Conservation (phyloP, 2,329 filamentous ascomycete species). For the Nannizziopsis barbatae region DNA sequence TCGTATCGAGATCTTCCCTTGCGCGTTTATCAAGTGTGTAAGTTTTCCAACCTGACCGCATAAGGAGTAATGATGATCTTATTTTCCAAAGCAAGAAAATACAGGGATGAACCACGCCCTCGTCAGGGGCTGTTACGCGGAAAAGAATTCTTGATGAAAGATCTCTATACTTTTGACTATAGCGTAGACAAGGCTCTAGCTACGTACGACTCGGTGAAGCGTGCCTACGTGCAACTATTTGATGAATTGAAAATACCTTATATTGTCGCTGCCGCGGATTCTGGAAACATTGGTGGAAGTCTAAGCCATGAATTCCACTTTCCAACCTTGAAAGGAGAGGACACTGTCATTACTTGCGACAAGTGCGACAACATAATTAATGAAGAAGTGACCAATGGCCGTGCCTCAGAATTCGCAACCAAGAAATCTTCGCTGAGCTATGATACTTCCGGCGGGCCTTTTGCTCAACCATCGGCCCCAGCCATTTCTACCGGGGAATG, state of each 20-base stretch:
- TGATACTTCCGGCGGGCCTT: not conserved
- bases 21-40: constrained; percentile 80
- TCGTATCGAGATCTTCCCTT: constrained; percentile 82
- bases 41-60: constrained; percentile 20
- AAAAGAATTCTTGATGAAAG: constrained; percentile 95
- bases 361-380: constrained; percentile 70
- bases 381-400: constrained; percentile 62
- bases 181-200: constrained; percentile 56
- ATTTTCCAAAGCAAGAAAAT: constrained; percentile 61
- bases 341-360: constrained; percentile 65
- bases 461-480: constrained; percentile 17
- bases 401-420: constrained; percentile 19
- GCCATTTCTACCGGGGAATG: constrained; percentile 31
- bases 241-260: constrained; percentile 73
- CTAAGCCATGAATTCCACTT: constrained; percentile 94
- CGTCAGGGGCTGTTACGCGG: constrained; percentile 78
- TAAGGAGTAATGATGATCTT: constrained; percentile 3
- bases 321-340: constrained; percentile 67
- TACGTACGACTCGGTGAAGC: constrained; percentile 66
- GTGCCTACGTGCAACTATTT: constrained; percentile 66
- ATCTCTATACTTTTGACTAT: constrained; percentile 88
- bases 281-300: constrained; percentile 89
- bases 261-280: constrained; percentile 76
- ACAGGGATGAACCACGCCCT: constrained; percentile 82
- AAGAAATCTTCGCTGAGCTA: constrained; percentile 16